Base-by-base conservation (phyloP, 768 basidiomycete genomes). In the Albatrellus ellisii region DNA sequence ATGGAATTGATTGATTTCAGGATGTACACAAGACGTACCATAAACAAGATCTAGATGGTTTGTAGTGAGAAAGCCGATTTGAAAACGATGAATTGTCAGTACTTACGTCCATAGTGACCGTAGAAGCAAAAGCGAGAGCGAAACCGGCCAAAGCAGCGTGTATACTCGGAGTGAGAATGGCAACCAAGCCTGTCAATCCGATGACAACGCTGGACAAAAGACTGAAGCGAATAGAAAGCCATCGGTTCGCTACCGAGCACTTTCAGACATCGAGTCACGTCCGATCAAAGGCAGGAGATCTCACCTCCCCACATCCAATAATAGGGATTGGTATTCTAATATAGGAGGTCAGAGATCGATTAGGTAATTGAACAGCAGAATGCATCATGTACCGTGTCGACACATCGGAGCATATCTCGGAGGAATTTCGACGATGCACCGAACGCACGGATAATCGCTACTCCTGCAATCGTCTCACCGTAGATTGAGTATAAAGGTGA, bases 291-390 rank as follows among this genome's bases (percentile, higher is more conserved):
- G 20, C 26, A 21, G 26, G 21, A 28, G 22, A 39, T 52, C 65
- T 41, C 56, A 83, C 78, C 77, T 63, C 77, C 83, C 86, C 84
- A 90, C 72, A 84, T 81, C 90, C 90, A 92, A 54, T 84, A 89
- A 56, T 77, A 83, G 3, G 85, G 85, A 54, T 75, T 85, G 12
- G 75, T 51, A 43, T 74, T 75, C 70, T 73, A 35, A 2, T 26
- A 14, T 12, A 36, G 12, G 9, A 4, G 15, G 27, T 14, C 28
- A 46, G 9, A 41, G 39, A 36, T 29, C 27, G 26, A 12, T 14
- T 41, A 40, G 2, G 2, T 32, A 27, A 18, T 21, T 15, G 26
- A 28, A 27, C 5, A 36, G 36, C 33, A 22, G 4, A 18, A 6
- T 6, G 43, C 29, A 29, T 38, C 28, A 60, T 77, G 48, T 46